phyloP scores from a whole-genome alignment of 2,329 filamentous ascomycete species.

The Diplodia intermedia region DNA sequence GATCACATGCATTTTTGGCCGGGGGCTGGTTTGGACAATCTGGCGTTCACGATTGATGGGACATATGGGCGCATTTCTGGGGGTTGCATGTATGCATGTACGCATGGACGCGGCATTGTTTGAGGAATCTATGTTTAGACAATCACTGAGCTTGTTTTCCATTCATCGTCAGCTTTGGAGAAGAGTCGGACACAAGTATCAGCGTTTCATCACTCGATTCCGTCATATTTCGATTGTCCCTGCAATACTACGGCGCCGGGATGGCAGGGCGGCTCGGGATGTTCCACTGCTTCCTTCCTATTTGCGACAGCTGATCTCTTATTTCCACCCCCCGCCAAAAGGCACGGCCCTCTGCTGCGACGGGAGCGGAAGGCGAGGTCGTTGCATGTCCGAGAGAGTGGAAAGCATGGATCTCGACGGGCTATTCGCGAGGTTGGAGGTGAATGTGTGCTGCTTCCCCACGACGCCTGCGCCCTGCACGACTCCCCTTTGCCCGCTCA shows the following conservation, averaged over 20 bases:
- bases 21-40: conserved; percentile 1
- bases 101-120: conserved; percentile 14
- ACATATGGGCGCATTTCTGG: not conserved
- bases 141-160: not conserved
- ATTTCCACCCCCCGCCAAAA: conserved; percentile 11
- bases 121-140: conserved; percentile 27
- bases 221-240: not conserved
- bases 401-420: conserved; percentile 3
- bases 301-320: not conserved
- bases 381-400: conserved; percentile 1
- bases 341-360: not conserved
- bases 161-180: too few species aligned
- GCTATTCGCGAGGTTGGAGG: not conserved
- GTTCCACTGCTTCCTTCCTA: conserved; percentile 14
- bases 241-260: conserved; percentile 4
- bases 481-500: conserved; percentile 15
- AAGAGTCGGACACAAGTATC: too few species aligned
- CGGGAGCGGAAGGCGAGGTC: not conserved
- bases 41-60: conserved; percentile 11
- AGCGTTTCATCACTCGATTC: conserved; percentile 10
- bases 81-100: conserved; percentile 18
- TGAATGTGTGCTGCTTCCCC: not conserved
- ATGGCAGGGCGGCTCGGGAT: conserved; percentile 17
- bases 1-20: conserved; percentile 16
- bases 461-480: conserved; percentile 17